Evolutionary conservation across 1,284 basidiomycete genomes (phyloP), one percentile per base, ranked within the genome.

Genomic region (Puccinia coronata): DNA sequence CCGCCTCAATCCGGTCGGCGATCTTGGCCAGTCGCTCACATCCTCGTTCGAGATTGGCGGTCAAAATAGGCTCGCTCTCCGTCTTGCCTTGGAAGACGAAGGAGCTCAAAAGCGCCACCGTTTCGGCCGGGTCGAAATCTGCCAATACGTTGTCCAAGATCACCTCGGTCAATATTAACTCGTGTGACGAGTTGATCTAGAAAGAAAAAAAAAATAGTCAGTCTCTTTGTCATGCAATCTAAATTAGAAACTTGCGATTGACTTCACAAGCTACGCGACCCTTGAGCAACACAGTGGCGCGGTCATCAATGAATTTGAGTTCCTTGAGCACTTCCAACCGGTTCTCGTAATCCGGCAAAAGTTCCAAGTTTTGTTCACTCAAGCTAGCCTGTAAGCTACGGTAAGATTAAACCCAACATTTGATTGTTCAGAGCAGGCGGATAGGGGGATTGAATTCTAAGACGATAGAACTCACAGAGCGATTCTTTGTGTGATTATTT

Each of bases 71-170:
- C 84, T 96, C 92, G 8, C 91, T 88, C 25, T 96, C 94, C 16
- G 94, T 95, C 88, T 98, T 98, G 85, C 99, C 97, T 86, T 98
- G 95, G 87, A 98, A 98, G 41, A 99, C 91, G 85, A 99, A 98
- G 84, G 93, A 93, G 5, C 96, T 98, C 1, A 99, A 89, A 43
- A 99, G 89, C 0, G 97, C 96, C n/a, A 98, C 96, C 59, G 96
- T 93, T 87, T 99, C 96, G 86, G 95, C 94, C 0, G 97, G 94
- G 72, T 94, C 93, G 86, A 94, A 98, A 25, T 89, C 88, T 3
- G 93, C 93, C 23, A 99, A 89, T 4, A 92, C 92, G 85, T 99
- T 99, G 85, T 99, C 97, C 74, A 99, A 89, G 80, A 99, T 97
- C 49, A 99, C 90, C 85, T 99, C 97, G 0, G 97, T 99, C 61